phyloP scores from a whole-genome alignment of 345 rosid species.

The Aquilaria sinensis region DNA sequence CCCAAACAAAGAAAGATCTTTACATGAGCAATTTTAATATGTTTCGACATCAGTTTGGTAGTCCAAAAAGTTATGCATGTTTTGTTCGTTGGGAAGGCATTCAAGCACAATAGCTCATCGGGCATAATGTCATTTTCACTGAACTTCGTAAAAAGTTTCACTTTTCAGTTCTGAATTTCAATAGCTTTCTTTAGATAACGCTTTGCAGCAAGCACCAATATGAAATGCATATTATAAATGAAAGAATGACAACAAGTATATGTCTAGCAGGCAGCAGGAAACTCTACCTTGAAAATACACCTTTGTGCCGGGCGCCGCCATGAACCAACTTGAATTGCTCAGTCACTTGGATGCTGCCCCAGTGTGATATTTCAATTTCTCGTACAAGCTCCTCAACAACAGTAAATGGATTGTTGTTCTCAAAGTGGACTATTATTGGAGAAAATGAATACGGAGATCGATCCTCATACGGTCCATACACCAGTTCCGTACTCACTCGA shows the following conservation, averaged over 20 bases:
- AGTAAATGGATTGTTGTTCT: conserved; percentile 93
- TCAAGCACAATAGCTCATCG: too few relatives aligned
- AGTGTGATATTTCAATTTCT: conserved; percentile 94
- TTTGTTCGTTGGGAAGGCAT: too few relatives aligned
- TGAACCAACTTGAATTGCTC: conserved; percentile 82
- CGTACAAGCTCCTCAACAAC: conserved; percentile 97
- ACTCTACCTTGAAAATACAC: conserved; percentile 84
- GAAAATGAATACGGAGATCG: conserved; percentile 61
- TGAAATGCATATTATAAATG: not conserved
- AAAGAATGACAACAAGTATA: not conserved
- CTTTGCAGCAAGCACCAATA: too few relatives aligned
- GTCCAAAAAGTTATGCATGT: too few relatives aligned
- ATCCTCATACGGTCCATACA: conserved; percentile 91
- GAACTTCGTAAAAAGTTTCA: too few relatives aligned
- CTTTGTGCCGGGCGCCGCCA: conserved; percentile 95
- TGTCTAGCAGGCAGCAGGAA: conserved; percentile 12
- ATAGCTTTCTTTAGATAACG: too few relatives aligned
- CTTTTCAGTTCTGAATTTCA: too few relatives aligned
- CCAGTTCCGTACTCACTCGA: conserved; percentile 66
- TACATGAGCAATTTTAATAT: too few relatives aligned
- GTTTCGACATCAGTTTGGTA: too few relatives aligned
- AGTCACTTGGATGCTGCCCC: conserved; percentile 94
- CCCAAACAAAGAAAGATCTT: too few relatives aligned
- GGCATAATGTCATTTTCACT: too few relatives aligned
- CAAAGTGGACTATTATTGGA: conserved; percentile 77